Base-by-base conservation (phyloP, 2,329 filamentous ascomycete species). In the Hypoxylon sp. region DNA sequence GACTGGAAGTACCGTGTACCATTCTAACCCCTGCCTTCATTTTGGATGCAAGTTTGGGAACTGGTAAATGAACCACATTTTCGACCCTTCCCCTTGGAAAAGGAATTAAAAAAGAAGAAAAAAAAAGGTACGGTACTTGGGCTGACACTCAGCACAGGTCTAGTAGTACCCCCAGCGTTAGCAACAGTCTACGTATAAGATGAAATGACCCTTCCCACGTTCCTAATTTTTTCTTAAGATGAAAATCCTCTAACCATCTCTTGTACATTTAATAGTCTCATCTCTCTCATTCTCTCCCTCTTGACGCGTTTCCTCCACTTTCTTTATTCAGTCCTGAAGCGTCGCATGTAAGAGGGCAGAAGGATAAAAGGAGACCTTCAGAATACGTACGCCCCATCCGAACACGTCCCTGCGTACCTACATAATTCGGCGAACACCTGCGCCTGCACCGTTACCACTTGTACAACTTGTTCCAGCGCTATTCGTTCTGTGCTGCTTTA, bases 151-250 rank as follows among this genome's bases (percentile, higher is more conserved):
- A 61, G 63, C 65, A 62, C 57, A 69, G 63, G 63, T 70, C 68
- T 65, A 48, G 63, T 62, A 62, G 50, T 62, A 63, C 65, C 63
- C 65, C 59, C 61, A 63, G 61, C 61, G 60, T 63, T 65, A 30
- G 50, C 37, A 63, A 65, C 46, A 41, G 65, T 60, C 66, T 65
- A 69, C 70, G 72, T 76, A 76, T 76, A 75, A 75, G 74, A 73
- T 74, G 69, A 75, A 75, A 72, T 75, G 70, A 73, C 70, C 72
- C 71, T 73, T 74, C 70, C 69, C 69, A 68, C 61, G 65, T 68
- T 72, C 64, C 68, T 61, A 59, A 69, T 61, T 69, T 61, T 54
- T 60, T 67, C 50, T 70, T 71, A 65, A 71, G 62, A 62, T 56
- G 43, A 70, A 71, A 71, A 71, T 71, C 68, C 69, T 71, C 70